phyloP scores from a whole-genome alignment of 192 early-diverging fungal species.

The Dissophora globulifera region DNA sequence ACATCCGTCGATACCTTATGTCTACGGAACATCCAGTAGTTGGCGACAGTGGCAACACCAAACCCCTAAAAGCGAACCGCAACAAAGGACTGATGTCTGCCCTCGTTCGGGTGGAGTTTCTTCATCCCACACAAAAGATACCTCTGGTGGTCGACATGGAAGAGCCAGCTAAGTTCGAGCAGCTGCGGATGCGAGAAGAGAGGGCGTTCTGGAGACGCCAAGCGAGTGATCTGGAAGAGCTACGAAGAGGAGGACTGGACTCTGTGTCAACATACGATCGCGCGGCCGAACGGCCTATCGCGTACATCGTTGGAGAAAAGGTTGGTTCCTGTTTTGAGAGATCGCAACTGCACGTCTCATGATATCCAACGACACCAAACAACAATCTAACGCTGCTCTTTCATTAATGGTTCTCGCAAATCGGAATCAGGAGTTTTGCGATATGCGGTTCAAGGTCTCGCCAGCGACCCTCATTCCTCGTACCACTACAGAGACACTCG shows the following conservation, averaged over 20 bases:
- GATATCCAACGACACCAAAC: no score
- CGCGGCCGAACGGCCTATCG: slow-evolving; percentile 51
- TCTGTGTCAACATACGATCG: slow-evolving; percentile 23
- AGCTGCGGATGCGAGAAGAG: slow-evolving; percentile 65
- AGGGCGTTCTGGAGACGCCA: slow-evolving; percentile 59
- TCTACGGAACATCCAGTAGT: slow-evolving; percentile 61
- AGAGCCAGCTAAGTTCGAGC: slow-evolving; percentile 66
- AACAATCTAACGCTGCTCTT: neutral
- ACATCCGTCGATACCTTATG: slow-evolving; percentile 63
- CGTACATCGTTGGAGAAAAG: slow-evolving; percentile 64
- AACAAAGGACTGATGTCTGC: slow-evolving; percentile 69
- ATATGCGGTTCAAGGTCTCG: slow-evolving; percentile 65
- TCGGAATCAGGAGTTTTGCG: slow-evolving; percentile 63
- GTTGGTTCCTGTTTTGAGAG: slow-evolving; percentile 23
- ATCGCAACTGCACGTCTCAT: no score
- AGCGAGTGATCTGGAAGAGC: slow-evolving; percentile 54
- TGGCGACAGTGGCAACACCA: slow-evolving; percentile 64
- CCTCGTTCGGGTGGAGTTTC: slow-evolving; percentile 56
- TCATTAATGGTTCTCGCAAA: neutral
- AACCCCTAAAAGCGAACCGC: slow-evolving; percentile 61
- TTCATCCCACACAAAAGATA: slow-evolving; percentile 33
- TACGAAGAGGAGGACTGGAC: slow-evolving; percentile 49
- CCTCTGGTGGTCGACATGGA: slow-evolving; percentile 31
- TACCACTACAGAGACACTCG: slow-evolving; percentile 73
- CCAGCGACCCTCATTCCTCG: slow-evolving; percentile 77